Evolutionary conservation across 2,329 filamentous ascomycete genomes (phyloP).

Genomic region (Pleoardoris graminearum): DNA sequence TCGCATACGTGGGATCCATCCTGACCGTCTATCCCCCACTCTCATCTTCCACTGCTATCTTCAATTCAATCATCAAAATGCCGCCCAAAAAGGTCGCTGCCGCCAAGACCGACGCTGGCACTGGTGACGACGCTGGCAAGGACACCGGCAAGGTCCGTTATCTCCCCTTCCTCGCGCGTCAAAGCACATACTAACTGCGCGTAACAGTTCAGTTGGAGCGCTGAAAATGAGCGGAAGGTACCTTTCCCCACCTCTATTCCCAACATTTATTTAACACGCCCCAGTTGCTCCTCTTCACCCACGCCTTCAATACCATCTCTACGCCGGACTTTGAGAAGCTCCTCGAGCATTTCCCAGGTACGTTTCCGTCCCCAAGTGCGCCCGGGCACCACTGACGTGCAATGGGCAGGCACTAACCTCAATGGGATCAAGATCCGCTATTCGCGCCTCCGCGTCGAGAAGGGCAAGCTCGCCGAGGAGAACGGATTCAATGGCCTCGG

Average conservation of each 20-base stretch:
- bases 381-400: not conserved
- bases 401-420: not conserved
- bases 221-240: slow-evolving; percentile 22
- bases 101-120: not conserved
- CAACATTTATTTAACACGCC: slow-evolving; percentile 9
- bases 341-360: slow-evolving; percentile 20
- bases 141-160: no score
- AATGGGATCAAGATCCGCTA: not conserved
- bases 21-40: not conserved
- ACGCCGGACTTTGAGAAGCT: slow-evolving; percentile 21
- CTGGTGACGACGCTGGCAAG: not conserved
- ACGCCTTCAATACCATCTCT: slow-evolving; percentile 16
- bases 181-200: no score
- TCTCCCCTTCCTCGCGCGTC: no score
- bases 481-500: no score
- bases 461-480: slow-evolving; percentile 17
- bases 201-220: slow-evolving; percentile 13
- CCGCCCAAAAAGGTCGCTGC: slow-evolving; percentile 1
- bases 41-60: not conserved
- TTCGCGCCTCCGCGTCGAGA: slow-evolving; percentile 17
- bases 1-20: not conserved
- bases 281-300: slow-evolving; percentile 30
- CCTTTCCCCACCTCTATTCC: slow-evolving; percentile 21
- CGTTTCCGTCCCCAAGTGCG: not conserved
- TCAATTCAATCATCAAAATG: not conserved